Conservation (phyloP, 2,329 filamentous ascomycete species). For the Pseudocercospora cruenta region DNA sequence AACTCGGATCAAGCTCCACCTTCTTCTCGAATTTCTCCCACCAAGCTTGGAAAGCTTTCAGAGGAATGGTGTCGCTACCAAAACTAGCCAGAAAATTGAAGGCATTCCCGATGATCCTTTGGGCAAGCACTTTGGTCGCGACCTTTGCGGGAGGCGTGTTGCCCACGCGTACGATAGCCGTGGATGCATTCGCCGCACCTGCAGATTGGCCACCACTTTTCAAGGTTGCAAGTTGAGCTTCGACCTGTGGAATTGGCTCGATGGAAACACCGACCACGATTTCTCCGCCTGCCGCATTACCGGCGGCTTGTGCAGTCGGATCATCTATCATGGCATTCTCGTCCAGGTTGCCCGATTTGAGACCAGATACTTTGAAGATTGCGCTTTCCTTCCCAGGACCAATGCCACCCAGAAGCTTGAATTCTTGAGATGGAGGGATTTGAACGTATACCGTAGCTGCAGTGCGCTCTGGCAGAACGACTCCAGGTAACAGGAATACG, state of each 20-base stretch:
- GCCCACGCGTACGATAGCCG: conserved; percentile 41
- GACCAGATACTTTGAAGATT: conserved; percentile 74
- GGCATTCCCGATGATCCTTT: conserved; percentile 93
- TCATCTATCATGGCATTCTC: conserved; percentile 55
- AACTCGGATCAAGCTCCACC: conserved; percentile 82
- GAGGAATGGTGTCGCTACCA: conserved; percentile 84
- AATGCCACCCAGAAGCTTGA: conserved; percentile 85
- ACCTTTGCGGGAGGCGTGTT: conserved; percentile 42
- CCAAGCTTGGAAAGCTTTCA: conserved; percentile 96
- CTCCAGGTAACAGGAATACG: conserved; percentile 83
- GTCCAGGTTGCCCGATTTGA: conserved; percentile 51
- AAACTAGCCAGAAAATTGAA: conserved; percentile 96
- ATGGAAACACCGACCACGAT: conserved; percentile 81
- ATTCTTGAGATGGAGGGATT: conserved; percentile 63
- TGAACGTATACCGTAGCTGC: conserved; percentile 91
- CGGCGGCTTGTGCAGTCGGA: conserved; percentile 26
- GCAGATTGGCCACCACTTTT: conserved; percentile 41
- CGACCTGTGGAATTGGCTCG: conserved; percentile 74
- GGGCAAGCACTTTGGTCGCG: conserved; percentile 78
- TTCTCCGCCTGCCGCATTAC: conserved; percentile 42
- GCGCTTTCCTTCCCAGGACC: conserved; percentile 89
- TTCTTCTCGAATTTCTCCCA: conserved; percentile 94
- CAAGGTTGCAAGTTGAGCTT: conserved; percentile 67
- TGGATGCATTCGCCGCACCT: conserved; percentile 18
- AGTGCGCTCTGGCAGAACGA: conserved; percentile 70